Conservation (phyloP, 2,329 filamentous ascomycete species). For the Paracoccidioides lutzii region DNA sequence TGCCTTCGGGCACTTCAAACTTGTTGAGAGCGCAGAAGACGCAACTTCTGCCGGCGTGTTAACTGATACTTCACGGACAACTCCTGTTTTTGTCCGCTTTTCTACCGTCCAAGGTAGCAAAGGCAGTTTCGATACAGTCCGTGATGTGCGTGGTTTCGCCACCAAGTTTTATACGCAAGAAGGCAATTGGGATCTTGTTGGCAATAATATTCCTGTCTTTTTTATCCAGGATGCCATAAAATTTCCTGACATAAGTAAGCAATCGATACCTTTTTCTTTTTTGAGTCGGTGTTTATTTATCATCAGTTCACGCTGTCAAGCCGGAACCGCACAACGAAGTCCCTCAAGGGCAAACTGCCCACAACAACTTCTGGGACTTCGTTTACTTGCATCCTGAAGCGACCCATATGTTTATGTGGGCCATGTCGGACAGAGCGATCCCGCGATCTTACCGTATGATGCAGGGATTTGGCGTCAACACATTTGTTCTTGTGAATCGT, state of each 20-base stretch:
- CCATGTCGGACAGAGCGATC: constrained; percentile 61
- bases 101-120: constrained; percentile 65
- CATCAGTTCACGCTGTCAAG: constrained; percentile 43
- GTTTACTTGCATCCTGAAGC: constrained; percentile 54
- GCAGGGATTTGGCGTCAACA: constrained; percentile 77
- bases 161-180: constrained; percentile 67
- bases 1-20: constrained; percentile 54
- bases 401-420: constrained; percentile 69
- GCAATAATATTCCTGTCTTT: constrained; percentile 63
- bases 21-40: constrained; percentile 50
- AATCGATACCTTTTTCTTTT: neutral
- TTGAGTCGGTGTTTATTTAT: constrained; percentile 1
- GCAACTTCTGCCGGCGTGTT: constrained; percentile 52
- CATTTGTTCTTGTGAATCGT: constrained; percentile 55
- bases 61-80: constrained; percentile 54
- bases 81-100: constrained; percentile 57
- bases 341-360: constrained; percentile 56
- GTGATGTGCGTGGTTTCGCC: constrained; percentile 72
- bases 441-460: constrained; percentile 71
- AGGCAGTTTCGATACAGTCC: constrained; percentile 66
- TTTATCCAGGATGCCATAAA: constrained; percentile 67
- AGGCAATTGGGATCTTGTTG: constrained; percentile 63
- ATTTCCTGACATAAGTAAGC: constrained; percentile 51
- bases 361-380: constrained; percentile 72
- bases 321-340: constrained; percentile 59